Evolutionary conservation across 495 filamentous ascomycete species (phyloP), one percentile per base, ranked within the genome.

Genomic region (Delitschia confertaspora): DNA sequence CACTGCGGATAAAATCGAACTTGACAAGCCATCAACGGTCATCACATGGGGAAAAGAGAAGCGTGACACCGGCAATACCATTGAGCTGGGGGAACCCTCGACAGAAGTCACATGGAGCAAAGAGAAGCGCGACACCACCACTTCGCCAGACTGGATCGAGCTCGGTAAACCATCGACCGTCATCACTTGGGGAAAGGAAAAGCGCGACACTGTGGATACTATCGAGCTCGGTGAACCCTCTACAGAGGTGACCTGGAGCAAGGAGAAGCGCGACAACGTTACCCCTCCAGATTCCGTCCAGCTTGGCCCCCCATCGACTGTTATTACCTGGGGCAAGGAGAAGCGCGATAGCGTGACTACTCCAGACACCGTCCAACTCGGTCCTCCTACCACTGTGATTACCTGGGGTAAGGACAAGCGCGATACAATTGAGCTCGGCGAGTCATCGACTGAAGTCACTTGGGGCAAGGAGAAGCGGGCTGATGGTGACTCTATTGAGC

Each of bases 131-230:
- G 26, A 29, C 26, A 13, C 7, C 7, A 29, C 13, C 13, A 7
- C 13, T 13, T 24, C 38, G 6, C 21, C 20, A 7, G 23, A 41
- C 23, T 8, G 10, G 38, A 41, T 41, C 38, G 13, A 33, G 30
- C 37, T 49, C 17, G 45, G 45, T 22, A 37, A 51, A 36, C 47
- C 47, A 1, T 33, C 41, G n/a, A 45, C 41, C 0, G 30, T 9
- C 3, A 25, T 51, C 16, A 51, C 41, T 9, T 51, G 48, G 48
- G 48, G 42, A 9, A 51, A 51, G 42, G n/a, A n/a, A n/a, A n/a
- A n/a, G n/a, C n/a, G 32, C 23, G 26, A 34, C 32, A 16, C 32
- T 16, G 32, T 16, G 9, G 33, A 42, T 19, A n/a, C n/a, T n/a
- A 42, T 19, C 19, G 25, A 30, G 3, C 2, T 21, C 10, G 14